These are phyloP conservation scores for Kwoniella botswanensis DNA, from an alignment of 768 basidiomycete genomes.

Conservation along the genomic window DNA sequence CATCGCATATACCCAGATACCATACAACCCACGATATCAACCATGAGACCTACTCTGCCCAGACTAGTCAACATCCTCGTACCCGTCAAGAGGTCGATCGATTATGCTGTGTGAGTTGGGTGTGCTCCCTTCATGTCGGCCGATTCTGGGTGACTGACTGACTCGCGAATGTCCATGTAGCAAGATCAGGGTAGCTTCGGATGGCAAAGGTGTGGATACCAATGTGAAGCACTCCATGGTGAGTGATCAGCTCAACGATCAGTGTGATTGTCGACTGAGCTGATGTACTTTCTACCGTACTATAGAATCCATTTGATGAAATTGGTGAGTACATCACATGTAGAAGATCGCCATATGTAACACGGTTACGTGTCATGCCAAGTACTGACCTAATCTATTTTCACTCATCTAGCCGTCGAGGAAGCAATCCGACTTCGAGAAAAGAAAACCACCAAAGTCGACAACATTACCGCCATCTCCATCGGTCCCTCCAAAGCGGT, in stretches of 20 bases:
- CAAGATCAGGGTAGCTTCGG: constrained; percentile 95
- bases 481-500: constrained; percentile 88
- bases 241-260: constrained; percentile 38
- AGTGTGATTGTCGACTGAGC: not conserved
- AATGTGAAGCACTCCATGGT: constrained; percentile 99
- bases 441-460: constrained; percentile 63
- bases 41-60: constrained; percentile 43
- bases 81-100: constrained; percentile 92
- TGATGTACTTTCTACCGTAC: not conserved
- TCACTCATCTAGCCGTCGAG: constrained; percentile 74
- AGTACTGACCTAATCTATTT: too few species aligned
- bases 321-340: constrained; percentile 69
- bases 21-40: constrained; percentile 11
- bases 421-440: constrained; percentile 96
- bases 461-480: constrained; percentile 88
- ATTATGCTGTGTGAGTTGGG: constrained; percentile 76
- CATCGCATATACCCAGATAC: not conserved
- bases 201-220: constrained; percentile 92
- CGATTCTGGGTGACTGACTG: not conserved
- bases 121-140: not conserved
- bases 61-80: constrained; percentile 85
- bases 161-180: constrained; percentile 28
- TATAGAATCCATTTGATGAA: constrained; percentile 96
- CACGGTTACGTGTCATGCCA: too few species aligned
- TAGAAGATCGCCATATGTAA: not conserved